Percentiles rank a stretch among this genome's conserved stretches.
These are phyloP conservation scores for Persicaria maculosa DNA, from an alignment of 148 eudicot species.

Conservation along the genomic window DNA sequence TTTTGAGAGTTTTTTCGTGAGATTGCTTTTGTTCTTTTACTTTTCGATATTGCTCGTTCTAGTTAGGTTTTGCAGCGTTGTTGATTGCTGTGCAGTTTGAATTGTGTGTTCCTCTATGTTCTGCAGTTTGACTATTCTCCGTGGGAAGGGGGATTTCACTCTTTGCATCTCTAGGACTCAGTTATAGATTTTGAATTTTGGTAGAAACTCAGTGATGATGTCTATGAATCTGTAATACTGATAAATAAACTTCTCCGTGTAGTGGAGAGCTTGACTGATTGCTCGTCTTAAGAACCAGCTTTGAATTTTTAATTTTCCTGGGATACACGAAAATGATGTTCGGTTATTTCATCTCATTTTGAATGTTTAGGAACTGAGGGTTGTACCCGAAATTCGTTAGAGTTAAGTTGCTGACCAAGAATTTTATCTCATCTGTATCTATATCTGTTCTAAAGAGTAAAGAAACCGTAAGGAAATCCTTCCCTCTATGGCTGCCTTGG, in stretches of 20 bases:
- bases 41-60: not conserved
- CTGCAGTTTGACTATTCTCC: conserved; percentile 2
- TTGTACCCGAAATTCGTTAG: not conserved
- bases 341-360: not conserved
- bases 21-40: not conserved
- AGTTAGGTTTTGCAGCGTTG: conserved; percentile 6
- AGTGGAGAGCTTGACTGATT: conserved; percentile 3
- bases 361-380: not conserved
- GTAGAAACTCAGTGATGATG: not conserved
- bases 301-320: not conserved
- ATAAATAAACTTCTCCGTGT: not conserved
- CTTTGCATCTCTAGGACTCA: not conserved
- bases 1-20: not conserved
- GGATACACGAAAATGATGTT: not conserved
- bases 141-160: not conserved
- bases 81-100: not conserved
- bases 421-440: not conserved
- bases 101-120: not conserved
- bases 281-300: not conserved
- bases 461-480: not conserved
- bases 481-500: not conserved
- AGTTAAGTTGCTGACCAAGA: not conserved
- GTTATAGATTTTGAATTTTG: not conserved
- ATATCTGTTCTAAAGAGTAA: not conserved
- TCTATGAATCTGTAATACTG: not conserved